Evolutionary conservation across 2,329 filamentous ascomycete genomes (phyloP), one percentile per base, ranked within the genome.

Genomic region (Colletotrichum neosansevieriae): DNA sequence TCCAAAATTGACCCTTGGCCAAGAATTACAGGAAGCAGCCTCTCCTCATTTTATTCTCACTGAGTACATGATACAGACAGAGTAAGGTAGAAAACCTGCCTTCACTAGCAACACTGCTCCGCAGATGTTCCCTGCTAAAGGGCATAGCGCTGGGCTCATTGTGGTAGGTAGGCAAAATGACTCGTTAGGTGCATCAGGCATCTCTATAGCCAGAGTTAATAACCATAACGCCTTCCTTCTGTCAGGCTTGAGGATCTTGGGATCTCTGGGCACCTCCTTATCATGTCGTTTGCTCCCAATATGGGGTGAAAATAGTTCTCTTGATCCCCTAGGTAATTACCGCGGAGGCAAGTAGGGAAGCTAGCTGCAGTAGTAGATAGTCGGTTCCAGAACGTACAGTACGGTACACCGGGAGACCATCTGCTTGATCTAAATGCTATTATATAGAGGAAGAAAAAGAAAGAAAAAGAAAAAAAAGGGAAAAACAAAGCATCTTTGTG

Each of bases 261-360:
- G 21, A 62, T 56, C 21, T 32, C 21, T 9, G n/a, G 38, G 19
- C 57, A 62, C 49, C 58, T 66, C n/a, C 63, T 34, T 17, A 47
- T 49, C 40, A 53, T 32, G 11, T 13, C 40, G 49, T 54, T 45
- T 4, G 21, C 17, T 49, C 47, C 58, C 63, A 45, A 61, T 47
- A 38, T 51, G 56, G 56, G 56, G 56, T 36, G 38, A 12, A 10
- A 19, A 29, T 42, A 15, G 10, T 15, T 38, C 11, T 29, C 29
- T 7, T 29, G 29, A 29, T 29, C 6, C 29, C 29, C 24, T 29
- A 9, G 29, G 29, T 7, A 29, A 9, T 24, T 29, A 29, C 7
- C 6, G 6, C 7, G 29, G 29, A 29, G 29, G 29, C 29, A 29
- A 29, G 29, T 9, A 29, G 7, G 29, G 29, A 29, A 29, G 29